Conservation (phyloP, 345 rosid genomes). For the Dovyalis caffra region DNA sequence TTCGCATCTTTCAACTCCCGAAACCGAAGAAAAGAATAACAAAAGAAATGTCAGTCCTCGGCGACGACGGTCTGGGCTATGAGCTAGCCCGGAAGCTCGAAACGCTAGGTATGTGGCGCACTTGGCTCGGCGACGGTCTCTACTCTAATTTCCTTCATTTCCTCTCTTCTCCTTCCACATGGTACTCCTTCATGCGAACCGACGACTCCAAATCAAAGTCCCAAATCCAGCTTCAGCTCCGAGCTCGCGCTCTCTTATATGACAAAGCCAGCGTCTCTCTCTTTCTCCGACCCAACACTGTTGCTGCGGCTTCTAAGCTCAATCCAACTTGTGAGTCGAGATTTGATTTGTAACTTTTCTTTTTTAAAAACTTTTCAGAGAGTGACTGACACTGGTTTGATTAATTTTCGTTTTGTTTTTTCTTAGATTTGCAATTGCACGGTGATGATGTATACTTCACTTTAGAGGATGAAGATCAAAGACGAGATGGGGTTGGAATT, state of each 20-base stretch:
- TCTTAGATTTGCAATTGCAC: slow-evolving; percentile 79
- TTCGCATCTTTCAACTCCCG: not conserved
- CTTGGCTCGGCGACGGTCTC: slow-evolving; percentile 82
- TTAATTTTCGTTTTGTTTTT: slow-evolving; percentile 4
- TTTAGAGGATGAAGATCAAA: slow-evolving; percentile 57
- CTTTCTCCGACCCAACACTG: slow-evolving; percentile 51
- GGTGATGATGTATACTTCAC: slow-evolving; percentile 85
- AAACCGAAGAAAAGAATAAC: not conserved
- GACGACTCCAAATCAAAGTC: slow-evolving; percentile 70
- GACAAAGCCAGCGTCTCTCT: slow-evolving; percentile 79
- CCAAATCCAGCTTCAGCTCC: slow-evolving; percentile 87
- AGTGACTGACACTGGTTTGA: not conserved
- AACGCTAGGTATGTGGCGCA: slow-evolving; percentile 65
- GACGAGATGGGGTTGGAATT: slow-evolving; percentile 40
- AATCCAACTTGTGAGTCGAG: slow-evolving; percentile 55
- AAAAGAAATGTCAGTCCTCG: slow-evolving; percentile 63
- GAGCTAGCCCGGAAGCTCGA: slow-evolving; percentile 82
- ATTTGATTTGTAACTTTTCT: not conserved
- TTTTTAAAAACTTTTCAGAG: not conserved
- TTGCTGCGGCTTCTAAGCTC: slow-evolving; percentile 61
- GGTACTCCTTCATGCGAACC: slow-evolving; percentile 79
- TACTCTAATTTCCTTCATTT: slow-evolving; percentile 47
- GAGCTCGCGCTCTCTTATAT: slow-evolving; percentile 83
- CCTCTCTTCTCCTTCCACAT: slow-evolving; percentile 66
- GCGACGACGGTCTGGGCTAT: slow-evolving; percentile 88